Evolutionary conservation across 106 monocot genomes (phyloP).

Genomic region (Ottelia alismoides): DNA sequence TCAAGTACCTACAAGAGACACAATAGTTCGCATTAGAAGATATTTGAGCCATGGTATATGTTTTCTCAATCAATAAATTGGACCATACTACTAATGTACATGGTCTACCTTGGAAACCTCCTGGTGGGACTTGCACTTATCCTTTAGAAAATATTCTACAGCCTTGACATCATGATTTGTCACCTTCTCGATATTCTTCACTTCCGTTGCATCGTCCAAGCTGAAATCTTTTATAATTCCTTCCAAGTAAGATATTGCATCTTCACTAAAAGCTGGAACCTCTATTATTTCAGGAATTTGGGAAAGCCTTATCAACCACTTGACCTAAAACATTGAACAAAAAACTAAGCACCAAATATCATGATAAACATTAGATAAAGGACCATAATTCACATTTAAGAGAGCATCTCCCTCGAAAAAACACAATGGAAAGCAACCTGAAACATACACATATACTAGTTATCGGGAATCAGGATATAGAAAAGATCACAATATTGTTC

Average conservation of each 20-base stretch:
- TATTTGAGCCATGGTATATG: no score
- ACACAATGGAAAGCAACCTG: neutral
- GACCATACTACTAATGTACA: constrained; percentile 5
- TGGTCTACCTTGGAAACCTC: constrained; percentile 76
- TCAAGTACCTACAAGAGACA: constrained; percentile 50
- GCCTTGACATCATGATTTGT: constrained; percentile 99
- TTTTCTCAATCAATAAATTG: constrained; percentile 2
- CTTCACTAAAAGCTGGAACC: constrained; percentile 64
- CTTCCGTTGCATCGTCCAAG: constrained; percentile 56
- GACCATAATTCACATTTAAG: neutral
- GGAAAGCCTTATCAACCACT: constrained; percentile 88
- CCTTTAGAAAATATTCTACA: constrained; percentile 81
- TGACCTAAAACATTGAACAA: constrained; percentile 43
- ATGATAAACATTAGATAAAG: neutral
- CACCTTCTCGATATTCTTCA: constrained; percentile 77
- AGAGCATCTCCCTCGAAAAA: neutral
- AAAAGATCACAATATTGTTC: neutral
- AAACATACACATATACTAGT: no score
- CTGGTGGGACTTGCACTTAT: constrained; percentile 48
- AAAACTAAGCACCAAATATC: no score
- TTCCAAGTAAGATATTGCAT: constrained; percentile 53
- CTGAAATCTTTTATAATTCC: constrained; percentile 43
- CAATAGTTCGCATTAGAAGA: no score
- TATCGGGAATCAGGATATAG: no score
- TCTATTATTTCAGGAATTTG: constrained; percentile 60